phyloP scores from a whole-genome alignment of 2,329 filamentous ascomycete species.

The Gyromitra esculenta region DNA sequence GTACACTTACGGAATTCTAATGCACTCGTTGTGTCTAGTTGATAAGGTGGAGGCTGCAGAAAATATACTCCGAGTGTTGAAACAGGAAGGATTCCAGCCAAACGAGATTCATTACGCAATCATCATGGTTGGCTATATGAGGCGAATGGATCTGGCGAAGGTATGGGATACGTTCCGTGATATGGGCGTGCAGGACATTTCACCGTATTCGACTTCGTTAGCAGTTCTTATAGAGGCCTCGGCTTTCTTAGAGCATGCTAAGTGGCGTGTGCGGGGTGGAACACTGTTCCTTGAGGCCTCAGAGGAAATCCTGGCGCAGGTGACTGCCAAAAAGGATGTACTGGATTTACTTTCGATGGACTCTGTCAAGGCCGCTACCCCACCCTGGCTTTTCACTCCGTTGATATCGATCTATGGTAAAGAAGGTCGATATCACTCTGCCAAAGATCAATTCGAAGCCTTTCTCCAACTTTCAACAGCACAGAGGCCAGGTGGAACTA shows the following conservation, averaged over 20 bases:
- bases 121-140: constrained; percentile 58
- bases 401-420: constrained; percentile 54
- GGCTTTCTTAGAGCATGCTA: constrained; percentile 49
- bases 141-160: constrained; percentile 52
- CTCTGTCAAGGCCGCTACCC: constrained; percentile 55
- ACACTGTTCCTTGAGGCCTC: constrained; percentile 46
- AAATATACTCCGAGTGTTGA: constrained; percentile 55
- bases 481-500: constrained; percentile 48
- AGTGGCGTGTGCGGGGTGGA: constrained; percentile 44
- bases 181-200: constrained; percentile 52
- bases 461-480: constrained; percentile 43
- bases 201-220: constrained; percentile 54
- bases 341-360: constrained; percentile 56
- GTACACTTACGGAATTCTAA: constrained; percentile 57
- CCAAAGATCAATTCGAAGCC: constrained; percentile 37
- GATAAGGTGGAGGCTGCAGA: constrained; percentile 52
- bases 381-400: constrained; percentile 56
- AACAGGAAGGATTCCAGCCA: constrained; percentile 59
- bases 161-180: constrained; percentile 57
- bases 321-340: constrained; percentile 54
- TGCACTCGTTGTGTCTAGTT: constrained; percentile 56
- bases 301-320: constrained; percentile 55
- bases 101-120: constrained; percentile 64
- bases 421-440: constrained; percentile 37
- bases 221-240: constrained; percentile 53